phyloP scores from a whole-genome alignment of 2,329 filamentous ascomycete species.

The Hypocrella siamensis region DNA sequence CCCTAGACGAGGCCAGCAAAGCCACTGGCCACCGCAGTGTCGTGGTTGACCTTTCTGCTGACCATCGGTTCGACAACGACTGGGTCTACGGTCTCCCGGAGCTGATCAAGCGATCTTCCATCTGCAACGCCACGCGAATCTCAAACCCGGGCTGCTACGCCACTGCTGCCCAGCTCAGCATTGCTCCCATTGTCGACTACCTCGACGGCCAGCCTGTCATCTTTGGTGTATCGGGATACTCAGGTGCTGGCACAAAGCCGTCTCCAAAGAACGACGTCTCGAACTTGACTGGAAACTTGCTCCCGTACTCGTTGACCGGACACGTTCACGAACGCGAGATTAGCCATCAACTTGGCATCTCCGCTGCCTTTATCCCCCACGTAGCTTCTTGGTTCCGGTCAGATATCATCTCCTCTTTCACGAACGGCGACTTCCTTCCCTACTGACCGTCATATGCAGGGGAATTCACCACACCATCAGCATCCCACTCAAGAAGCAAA shows the following conservation, averaged over 20 bases:
- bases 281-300: slow-evolving; percentile 70
- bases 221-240: slow-evolving; percentile 83
- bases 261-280: slow-evolving; percentile 86
- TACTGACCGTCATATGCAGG: slow-evolving; percentile 25
- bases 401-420: not conserved
- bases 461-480: slow-evolving; percentile 87
- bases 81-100: slow-evolving; percentile 69
- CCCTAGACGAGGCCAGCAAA: slow-evolving; percentile 56
- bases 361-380: slow-evolving; percentile 80
- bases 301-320: slow-evolving; percentile 64
- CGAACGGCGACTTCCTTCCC: not conserved
- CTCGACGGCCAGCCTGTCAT: slow-evolving; percentile 66
- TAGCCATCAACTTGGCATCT: slow-evolving; percentile 54
- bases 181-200: slow-evolving; percentile 63
- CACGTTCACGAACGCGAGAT: slow-evolving; percentile 95
- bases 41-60: slow-evolving; percentile 88
- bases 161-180: slow-evolving; percentile 79
- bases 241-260: slow-evolving; percentile 86
- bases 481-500: slow-evolving; percentile 70
- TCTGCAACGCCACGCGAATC: slow-evolving; percentile 70
- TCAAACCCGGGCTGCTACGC: slow-evolving; percentile 92
- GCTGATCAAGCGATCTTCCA: slow-evolving; percentile 65
- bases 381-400: slow-evolving; percentile 76
- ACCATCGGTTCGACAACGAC: slow-evolving; percentile 73
- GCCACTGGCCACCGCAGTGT: slow-evolving; percentile 43